Evolutionary conservation across 192 early-diverging fungal species (phyloP).

Genomic region (Coemansia sp.): DNA sequence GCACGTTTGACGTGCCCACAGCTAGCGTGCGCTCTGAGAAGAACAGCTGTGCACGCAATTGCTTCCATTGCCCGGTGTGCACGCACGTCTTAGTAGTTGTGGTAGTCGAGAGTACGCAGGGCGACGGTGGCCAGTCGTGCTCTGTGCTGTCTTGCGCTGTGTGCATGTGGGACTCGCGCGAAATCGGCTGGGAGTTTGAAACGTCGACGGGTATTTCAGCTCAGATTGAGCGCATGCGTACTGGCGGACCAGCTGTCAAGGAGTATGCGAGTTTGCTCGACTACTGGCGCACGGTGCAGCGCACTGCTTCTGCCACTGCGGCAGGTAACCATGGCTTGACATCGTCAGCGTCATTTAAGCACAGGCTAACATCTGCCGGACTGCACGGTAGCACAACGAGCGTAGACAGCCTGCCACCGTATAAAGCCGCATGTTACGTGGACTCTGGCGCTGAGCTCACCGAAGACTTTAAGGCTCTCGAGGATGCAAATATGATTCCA

Average conservation of each 20-base stretch:
- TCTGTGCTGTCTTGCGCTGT: conserved; percentile 78
- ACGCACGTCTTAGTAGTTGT: conserved; percentile 75
- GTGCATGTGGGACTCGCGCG: conserved; percentile 92
- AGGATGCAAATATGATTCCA: conserved; percentile 47
- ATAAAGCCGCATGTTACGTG: conserved; percentile 19
- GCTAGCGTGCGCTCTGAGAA: conserved; percentile 94
- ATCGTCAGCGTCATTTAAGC: conserved; percentile 19
- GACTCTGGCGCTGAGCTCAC: conserved; percentile 17
- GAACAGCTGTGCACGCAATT: conserved; percentile 90
- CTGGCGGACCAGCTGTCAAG: conserved; percentile 62
- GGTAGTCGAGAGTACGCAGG: conserved; percentile 37
- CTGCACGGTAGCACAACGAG: not conserved
- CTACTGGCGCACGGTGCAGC: conserved; percentile 78
- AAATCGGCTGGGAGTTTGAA: conserved; percentile 90
- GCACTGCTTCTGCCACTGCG: conserved; percentile 33
- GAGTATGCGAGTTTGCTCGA: conserved; percentile 85
- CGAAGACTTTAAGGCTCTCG: conserved; percentile 17
- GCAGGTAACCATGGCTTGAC: not conserved
- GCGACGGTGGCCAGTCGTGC: conserved; percentile 47
- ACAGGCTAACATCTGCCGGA: conserved; percentile 16
- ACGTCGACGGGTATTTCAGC: conserved; percentile 89
- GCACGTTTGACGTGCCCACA: conserved; percentile 95
- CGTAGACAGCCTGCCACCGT: conserved; percentile 14
- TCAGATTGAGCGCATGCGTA: conserved; percentile 81
- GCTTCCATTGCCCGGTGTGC: conserved; percentile 91